A percentile compares a stretch with the other conserved stretches of the same genome.
phyloP scores from a whole-genome alignment of 1,284 basidiomycete species.

The Apiotrichum laibachii region DNA sequence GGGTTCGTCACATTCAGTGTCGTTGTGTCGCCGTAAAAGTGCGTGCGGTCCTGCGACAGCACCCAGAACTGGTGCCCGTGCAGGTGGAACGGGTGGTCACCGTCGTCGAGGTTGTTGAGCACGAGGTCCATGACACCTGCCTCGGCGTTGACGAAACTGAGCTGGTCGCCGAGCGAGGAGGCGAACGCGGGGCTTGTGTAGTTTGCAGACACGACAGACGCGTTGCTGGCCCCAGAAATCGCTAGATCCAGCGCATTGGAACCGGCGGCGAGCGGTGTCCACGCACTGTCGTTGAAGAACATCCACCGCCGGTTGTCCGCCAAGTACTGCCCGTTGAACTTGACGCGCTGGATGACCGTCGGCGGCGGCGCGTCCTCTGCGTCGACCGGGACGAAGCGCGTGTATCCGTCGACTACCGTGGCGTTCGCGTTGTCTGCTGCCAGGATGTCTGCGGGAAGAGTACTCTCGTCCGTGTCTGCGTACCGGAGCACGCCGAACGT shows the following conservation, averaged over 20 bases:
- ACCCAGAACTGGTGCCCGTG: slow-evolving; percentile 36
- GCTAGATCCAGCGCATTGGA: slow-evolving; percentile 3
- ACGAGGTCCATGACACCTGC: slow-evolving; percentile 27
- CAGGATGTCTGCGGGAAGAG: slow-evolving; percentile 18
- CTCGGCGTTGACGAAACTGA: slow-evolving; percentile 18
- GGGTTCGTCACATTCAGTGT: slow-evolving; percentile 25
- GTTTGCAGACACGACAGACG: background rate
- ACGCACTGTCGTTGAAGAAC: slow-evolving; percentile 28
- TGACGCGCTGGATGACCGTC: slow-evolving; percentile 3
- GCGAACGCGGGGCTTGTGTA: too few species aligned
- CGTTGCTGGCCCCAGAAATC: background rate
- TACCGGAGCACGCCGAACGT: slow-evolving; percentile 34
- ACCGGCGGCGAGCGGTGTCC: slow-evolving; percentile 13
- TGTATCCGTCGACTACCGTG: background rate
- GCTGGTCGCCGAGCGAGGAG: slow-evolving; percentile 14
- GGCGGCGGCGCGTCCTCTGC: slow-evolving; percentile 15
- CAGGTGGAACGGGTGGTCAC: slow-evolving; percentile 35
- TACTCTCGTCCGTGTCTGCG: slow-evolving; percentile 3
- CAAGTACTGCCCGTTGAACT: slow-evolving; percentile 26
- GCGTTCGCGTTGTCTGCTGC: slow-evolving; percentile 6
- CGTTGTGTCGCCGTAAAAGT: slow-evolving; percentile 14
- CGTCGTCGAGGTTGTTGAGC: slow-evolving; percentile 30
- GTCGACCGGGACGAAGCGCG: slow-evolving; percentile 16
- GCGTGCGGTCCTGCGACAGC: slow-evolving; percentile 16
- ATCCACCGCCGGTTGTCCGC: slow-evolving; percentile 23